Evolutionary conservation across 169 alveolate genomes (phyloP), one percentile per base, ranked within the genome.

Genomic region (Plasmodium vivax): DNA sequence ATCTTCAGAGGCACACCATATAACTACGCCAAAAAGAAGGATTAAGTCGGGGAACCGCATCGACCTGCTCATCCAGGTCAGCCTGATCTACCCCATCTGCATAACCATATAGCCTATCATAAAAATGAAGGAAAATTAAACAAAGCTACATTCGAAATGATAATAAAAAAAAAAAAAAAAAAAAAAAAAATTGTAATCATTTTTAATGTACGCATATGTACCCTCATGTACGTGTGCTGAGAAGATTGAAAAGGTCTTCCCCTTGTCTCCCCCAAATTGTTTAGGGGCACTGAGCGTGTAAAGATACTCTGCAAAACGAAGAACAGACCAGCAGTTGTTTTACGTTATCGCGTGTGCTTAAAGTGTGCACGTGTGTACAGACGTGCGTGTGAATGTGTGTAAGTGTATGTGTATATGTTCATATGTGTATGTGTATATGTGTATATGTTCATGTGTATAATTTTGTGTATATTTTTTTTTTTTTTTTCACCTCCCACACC

Each of bases 141-240:
- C 51, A 43, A 19, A 7, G 43, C 43, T 2, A 7, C 27, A 74
- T 74, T 27, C 51, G 47, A 27, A 74, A 43, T 23, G 0, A 23
- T 23, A 23, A 23, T 23, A 23, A 23, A 23, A 23, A 23, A 23
- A 47, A 47, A 47, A 74, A 34, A 73, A 36, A 74, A 36, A 30
- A 36, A 27, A 36, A 74, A 36, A 36, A 27, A 74, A 34, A 27
- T 34, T 43, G 47, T 34, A 14, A 80, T 80, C 56, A 23, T 80
- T 51, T 34, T 80, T 80, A 80, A 80, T 34, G 73, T 41, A 74
- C 51, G 51, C 56, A 27, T 75, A 75, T 38, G 27, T 75, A 75
- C 51, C 27, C 27, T 3, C 83, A 30, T 16, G 51, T 75, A 38
- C 51, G 12, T 74, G 7, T 30, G 51, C 23, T 38, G 23, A 75